Base-by-base conservation (phyloP, 371 early-diverging fungal genomes). In the Saksenaea vasiformis region DNA sequence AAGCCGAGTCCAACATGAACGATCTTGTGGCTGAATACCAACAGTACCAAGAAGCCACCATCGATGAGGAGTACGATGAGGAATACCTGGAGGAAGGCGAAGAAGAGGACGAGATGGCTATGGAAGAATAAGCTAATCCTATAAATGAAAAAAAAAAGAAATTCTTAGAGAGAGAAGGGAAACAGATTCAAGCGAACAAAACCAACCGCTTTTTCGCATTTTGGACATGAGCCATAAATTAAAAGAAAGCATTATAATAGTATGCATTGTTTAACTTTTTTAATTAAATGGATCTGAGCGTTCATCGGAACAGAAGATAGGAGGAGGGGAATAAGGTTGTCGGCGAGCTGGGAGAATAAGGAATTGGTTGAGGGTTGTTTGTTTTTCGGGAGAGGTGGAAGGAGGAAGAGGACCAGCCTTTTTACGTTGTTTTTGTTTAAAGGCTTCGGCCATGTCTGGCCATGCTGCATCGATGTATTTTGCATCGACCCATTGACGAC, bases 1-100 rank as follows among this genome's bases (percentile, higher is more conserved):
- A 95, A 73, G 67, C 79, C 19, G 94, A 93, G 78, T 88, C 89
- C 72, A 93, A 92, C 83, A 91, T 92, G 94, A 91, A 91, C 77
- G 98, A 98, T 80, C 79, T 98, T 60, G 90, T 95, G 17, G 92
- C 91, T 64, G 98, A 98, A 75, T 97, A 98, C 82, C 96, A 96
- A 77, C 98, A 98, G 77, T 98, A 98, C 84, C 95, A 95, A 78
- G 94, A 91, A 61, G 91, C 91, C 51, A 85, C 90, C 31, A 85
- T 83, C 51, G 91, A 90, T 58, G 91, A 88, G 54, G 87, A 83
- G 27, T 79, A 75, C 56, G 82, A 81, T 56, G 88, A 86, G 35
- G 83, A 85, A 47, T 47, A 47, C 22, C 51, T 47, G 39, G 79
- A 80, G 38, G 80, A 84, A 36, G 79, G 79, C 36, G 80, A 84